Percentiles rank a stretch among this genome's conserved stretches.
Evolutionary conservation across 2,329 filamentous ascomycete species (phyloP).

Genomic region (Pseudocercospora musae): DNA sequence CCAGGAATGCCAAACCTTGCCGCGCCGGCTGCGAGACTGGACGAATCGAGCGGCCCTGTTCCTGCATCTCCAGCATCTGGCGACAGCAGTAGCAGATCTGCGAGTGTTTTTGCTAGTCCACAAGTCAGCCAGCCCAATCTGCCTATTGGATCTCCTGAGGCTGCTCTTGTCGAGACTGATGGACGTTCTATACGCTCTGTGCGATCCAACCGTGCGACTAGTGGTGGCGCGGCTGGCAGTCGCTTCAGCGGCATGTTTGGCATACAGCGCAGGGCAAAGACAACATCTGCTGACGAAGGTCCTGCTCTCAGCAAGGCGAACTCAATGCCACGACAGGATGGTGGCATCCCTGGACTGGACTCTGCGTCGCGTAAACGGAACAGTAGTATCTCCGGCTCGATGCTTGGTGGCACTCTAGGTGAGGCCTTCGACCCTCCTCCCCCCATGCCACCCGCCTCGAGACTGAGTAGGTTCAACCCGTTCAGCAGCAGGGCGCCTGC

Average conservation of each 20-base stretch:
- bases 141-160: conserved; percentile 40
- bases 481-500: neutral
- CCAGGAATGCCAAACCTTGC: conserved; percentile 39
- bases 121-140: conserved; percentile 46
- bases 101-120: conserved; percentile 48
- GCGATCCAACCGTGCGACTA: conserved; percentile 49
- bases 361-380: conserved; percentile 43
- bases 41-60: neutral
- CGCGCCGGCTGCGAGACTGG: conserved; percentile 9
- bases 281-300: conserved; percentile 60
- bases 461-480: conserved; percentile 15
- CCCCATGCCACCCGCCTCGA: conserved; percentile 21
- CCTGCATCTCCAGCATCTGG: conserved; percentile 40
- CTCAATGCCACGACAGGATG: conserved; percentile 65
- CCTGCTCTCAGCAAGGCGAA: conserved; percentile 60
- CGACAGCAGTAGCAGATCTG: conserved; percentile 39
- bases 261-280: conserved; percentile 61
- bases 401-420: conserved; percentile 43
- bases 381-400: conserved; percentile 51
- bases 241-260: conserved; percentile 53
- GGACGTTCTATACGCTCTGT: conserved; percentile 47
- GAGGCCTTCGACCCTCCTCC: conserved; percentile 19
- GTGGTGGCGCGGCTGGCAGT: conserved; percentile 37
- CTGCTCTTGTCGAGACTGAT: conserved; percentile 42
- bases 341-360: conserved; percentile 34